Evolutionary conservation across 495 filamentous ascomycete genomes (phyloP).

Genomic region (Talaromyces stipitatus): DNA sequence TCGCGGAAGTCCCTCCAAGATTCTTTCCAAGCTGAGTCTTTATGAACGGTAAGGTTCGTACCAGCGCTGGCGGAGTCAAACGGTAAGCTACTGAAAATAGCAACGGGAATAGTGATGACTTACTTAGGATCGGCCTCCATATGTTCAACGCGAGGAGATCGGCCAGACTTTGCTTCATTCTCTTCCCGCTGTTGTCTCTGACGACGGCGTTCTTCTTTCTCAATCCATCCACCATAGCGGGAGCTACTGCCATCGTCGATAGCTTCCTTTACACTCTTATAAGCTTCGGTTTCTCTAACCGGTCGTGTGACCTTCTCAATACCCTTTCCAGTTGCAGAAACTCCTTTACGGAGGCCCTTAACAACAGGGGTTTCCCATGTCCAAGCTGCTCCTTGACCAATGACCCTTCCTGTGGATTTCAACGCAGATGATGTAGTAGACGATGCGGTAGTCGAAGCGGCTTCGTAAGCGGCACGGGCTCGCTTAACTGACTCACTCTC

Average conservation of each 20-base stretch:
- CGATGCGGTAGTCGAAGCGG: conserved; percentile 68
- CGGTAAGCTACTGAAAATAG: neutral
- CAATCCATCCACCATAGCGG: conserved; percentile 89
- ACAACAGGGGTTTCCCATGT: conserved; percentile 94
- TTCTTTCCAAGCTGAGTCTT: conserved; percentile 93
- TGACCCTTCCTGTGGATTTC: conserved; percentile 73
- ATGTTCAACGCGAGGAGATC: conserved; percentile 41
- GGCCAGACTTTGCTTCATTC: conserved; percentile 45
- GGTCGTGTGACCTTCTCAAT: conserved; percentile 91
- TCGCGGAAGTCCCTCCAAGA: conserved; percentile 91
- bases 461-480: conserved; percentile 77
- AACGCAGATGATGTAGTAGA: conserved; percentile 68
- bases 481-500: conserved; percentile 88
- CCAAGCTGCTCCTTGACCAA: conserved; percentile 87
- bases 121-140: conserved; percentile 82
- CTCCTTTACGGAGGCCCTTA: conserved; percentile 83
- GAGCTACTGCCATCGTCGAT: conserved; percentile 97
- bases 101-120: conserved; percentile 22
- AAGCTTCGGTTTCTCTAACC: conserved; percentile 88
- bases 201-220: conserved; percentile 85
- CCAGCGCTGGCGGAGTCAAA: conserved; percentile 60
- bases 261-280: conserved; percentile 87
- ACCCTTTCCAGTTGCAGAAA: conserved; percentile 72
- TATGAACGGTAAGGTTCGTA: conserved; percentile 89
- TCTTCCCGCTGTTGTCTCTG: conserved; percentile 67